A percentile compares a stretch with the other conserved stretches of the same genome.
Evolutionary conservation across 371 early-diverging fungal species (phyloP).

Genomic region (Saksenaea vasiformis): DNA sequence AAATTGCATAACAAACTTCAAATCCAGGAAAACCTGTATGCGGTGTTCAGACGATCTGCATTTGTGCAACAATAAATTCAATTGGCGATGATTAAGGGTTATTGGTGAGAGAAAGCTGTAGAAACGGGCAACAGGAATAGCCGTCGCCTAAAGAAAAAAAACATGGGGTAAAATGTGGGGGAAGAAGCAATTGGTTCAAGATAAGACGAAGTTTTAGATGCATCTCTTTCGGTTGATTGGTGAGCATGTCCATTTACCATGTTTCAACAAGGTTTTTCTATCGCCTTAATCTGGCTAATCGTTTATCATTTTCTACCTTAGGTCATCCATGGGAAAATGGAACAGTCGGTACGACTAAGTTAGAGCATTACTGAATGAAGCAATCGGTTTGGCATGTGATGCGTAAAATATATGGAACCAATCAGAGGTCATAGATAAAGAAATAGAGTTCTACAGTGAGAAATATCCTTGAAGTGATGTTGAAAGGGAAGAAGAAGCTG

Average conservation of each 20-base stretch:
- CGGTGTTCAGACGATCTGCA: constrained; percentile 1
- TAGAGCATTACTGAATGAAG: background rate
- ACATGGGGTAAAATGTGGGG: background rate
- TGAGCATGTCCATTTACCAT: background rate
- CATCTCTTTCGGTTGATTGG: background rate
- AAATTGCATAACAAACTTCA: background rate
- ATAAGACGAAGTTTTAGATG: background rate
- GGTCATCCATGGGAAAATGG: background rate
- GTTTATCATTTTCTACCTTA: constrained; percentile 4
- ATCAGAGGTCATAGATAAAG: background rate
- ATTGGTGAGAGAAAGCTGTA: background rate
- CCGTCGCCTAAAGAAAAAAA: background rate
- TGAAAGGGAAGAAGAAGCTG: background rate
- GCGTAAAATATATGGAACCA: constrained; percentile 4
- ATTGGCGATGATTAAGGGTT: background rate
- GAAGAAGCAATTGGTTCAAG: background rate
- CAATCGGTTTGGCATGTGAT: background rate
- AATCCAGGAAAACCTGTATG: background rate
- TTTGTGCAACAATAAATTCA: background rate
- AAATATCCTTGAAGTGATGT: background rate
- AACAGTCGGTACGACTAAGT: background rate
- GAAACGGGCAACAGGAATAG: background rate
- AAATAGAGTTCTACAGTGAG: constrained; percentile 1
- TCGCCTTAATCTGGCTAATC: constrained; percentile 2
- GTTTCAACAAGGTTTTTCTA: constrained; percentile 2